These are phyloP conservation scores for Dryas drummondii DNA, from an alignment of 306 rosid species.

Conservation along the genomic window DNA sequence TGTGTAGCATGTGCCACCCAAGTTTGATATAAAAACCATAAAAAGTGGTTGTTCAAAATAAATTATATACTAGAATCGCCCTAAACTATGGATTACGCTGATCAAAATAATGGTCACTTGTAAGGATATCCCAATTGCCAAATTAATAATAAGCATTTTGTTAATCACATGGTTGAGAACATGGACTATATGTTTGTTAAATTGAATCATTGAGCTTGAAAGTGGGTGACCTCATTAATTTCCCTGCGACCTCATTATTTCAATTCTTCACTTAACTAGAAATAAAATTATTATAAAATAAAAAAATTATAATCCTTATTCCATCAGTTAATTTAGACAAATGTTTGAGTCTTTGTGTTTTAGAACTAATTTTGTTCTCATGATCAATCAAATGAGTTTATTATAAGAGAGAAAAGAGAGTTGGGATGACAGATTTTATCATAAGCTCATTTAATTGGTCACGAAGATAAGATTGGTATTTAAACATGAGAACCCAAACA, in stretches of 20 bases:
- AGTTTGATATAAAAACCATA: background rate
- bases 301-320: background rate
- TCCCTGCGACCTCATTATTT: background rate
- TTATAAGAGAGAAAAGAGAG: too few relatives aligned
- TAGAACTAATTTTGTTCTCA: too few relatives aligned
- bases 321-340: background rate
- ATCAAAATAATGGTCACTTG: constrained; percentile 4
- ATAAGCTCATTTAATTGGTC: too few relatives aligned
- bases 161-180: constrained; percentile 21
- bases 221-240: constrained; percentile 19
- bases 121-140: constrained; percentile 7
- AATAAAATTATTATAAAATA: background rate
- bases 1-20: constrained; percentile 13
- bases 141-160: constrained; percentile 6
- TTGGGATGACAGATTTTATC: too few relatives aligned
- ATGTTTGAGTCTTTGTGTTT: too few relatives aligned
- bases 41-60: background rate
- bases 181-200: background rate
- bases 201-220: constrained; percentile 9
- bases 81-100: constrained; percentile 17
- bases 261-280: background rate
- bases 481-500: too few relatives aligned
- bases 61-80: background rate
- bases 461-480: too few relatives aligned
- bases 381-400: too few relatives aligned